Evolutionary conservation across 768 basidiomycete genomes (phyloP).

Genomic region (Boletus rufocinnamomeus): DNA sequence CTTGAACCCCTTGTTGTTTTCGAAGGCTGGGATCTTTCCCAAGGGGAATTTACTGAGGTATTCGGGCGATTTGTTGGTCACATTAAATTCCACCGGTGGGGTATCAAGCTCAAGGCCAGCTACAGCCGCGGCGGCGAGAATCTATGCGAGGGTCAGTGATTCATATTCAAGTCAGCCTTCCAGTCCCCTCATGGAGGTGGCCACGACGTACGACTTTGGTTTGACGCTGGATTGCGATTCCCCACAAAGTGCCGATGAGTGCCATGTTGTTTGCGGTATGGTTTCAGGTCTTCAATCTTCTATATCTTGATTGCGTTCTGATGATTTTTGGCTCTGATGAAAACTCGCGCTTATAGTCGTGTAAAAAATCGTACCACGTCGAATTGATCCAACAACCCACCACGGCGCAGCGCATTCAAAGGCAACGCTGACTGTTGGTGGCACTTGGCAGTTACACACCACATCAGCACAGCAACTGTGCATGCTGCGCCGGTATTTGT

Average conservation of each 20-base stretch:
- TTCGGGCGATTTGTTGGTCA: slow-evolving; percentile 31
- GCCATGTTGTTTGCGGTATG: slow-evolving; percentile 18
- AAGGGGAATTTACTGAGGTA: slow-evolving; percentile 33
- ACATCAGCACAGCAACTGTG: not conserved
- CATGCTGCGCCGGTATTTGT: not conserved
- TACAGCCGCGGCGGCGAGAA: slow-evolving; percentile 25
- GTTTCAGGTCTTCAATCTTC: not conserved
- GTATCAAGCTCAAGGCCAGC: slow-evolving; percentile 31
- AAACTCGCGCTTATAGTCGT: slow-evolving; percentile 11
- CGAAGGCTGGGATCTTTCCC: slow-evolving; percentile 33
- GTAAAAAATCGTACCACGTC: not conserved
- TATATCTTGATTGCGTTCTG: not conserved
- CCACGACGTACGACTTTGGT: slow-evolving; percentile 28
- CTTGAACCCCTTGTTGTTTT: slow-evolving; percentile 24
- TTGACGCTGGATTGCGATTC: slow-evolving; percentile 27
- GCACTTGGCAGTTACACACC: not conserved
- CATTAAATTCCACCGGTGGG: slow-evolving; percentile 23
- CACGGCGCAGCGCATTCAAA: slow-evolving; percentile 1
- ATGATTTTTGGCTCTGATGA: not conserved
- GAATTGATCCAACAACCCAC: not conserved
- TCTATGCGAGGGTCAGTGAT: slow-evolving; percentile 14
- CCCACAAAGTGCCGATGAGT: slow-evolving; percentile 31
- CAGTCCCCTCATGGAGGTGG: not conserved
- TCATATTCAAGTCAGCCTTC: not conserved
- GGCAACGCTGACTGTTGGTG: not conserved